Base-by-base conservation (phyloP, 306 rosid species). In the Vigna unguiculata region DNA sequence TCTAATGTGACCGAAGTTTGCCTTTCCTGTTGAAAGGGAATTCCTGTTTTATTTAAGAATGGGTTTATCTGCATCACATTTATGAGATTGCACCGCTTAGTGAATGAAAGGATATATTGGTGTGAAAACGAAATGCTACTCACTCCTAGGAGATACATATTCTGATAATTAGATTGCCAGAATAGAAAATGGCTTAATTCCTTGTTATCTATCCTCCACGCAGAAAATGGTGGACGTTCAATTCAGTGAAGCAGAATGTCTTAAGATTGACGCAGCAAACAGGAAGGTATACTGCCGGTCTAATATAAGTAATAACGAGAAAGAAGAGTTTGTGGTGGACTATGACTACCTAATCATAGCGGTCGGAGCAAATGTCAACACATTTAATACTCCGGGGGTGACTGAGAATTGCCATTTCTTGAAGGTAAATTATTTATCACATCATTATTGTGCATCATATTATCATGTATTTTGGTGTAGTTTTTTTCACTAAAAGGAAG, bases 311-410 rank as follows among this genome's bases (percentile, higher is more conserved):
- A 83, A 80, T 75, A 83, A 91, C 41, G 97, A 83, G 57, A 76
- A 84, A 72, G 87, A 88, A 43, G 99, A 90, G 75, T 90, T 95
- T 74, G 84, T 86, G 2, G 83, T 95, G 81, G 96, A 92, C 85
- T 95, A 90, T 64, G 99, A 95, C 85, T 90, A 80, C 91, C 92
- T 95, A 32, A 82, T 95, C 80, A 73, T 95, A 76, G 85, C 87
- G 1, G 90, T 92, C 20, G 99, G 99, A 59, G 99, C 99, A 40
- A 88, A 86, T 85, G 99, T 95, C 71, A 95, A 95, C 80, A 95
- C 99, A 59, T 95, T 95, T 79, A 95, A 95, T 69, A 95, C 99
- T 79, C 99, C 99, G 1, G 99, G 99, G 13, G 99, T 95, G 78
- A 51, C 51, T 32, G 99, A 95, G 88, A 82, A 95, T 82, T 95